These are phyloP conservation scores for Monosporascus sp. DNA, from an alignment of 2,329 filamentous ascomycete genomes.

Conservation along the genomic window DNA sequence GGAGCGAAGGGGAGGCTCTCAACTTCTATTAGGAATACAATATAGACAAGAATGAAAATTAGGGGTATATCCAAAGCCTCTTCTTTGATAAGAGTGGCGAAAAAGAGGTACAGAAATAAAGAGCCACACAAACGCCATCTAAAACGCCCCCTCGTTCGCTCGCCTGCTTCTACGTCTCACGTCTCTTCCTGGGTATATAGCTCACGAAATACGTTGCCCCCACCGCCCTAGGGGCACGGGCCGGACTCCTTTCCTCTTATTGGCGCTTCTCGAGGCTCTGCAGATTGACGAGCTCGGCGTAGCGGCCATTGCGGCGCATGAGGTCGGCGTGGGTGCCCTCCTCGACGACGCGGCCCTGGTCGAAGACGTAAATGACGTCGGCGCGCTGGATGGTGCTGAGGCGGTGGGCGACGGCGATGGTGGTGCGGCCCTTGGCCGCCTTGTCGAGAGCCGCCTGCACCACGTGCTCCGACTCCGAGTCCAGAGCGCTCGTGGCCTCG, in stretches of 20 bases:
- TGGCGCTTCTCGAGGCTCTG: slow-evolving; percentile 66
- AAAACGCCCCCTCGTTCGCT: too few species aligned
- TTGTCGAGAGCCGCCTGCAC: slow-evolving; percentile 78
- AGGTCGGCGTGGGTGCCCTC: slow-evolving; percentile 73
- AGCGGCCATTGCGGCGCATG: slow-evolving; percentile 65
- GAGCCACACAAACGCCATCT: too few species aligned
- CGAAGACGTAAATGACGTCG: slow-evolving; percentile 94
- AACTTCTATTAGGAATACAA: too few species aligned
- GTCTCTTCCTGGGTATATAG: neutral
- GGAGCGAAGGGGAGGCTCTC: too few species aligned
- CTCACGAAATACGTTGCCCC: neutral
- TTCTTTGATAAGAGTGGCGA: too few species aligned
- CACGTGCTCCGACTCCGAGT: slow-evolving; percentile 72
- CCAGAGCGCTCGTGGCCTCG: slow-evolving; percentile 74
- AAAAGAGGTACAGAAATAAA: too few species aligned
- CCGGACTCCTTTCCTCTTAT: slow-evolving; percentile 4
- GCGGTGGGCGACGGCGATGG: slow-evolving; percentile 89
- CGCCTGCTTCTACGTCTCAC: too few species aligned
- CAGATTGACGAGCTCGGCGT: slow-evolving; percentile 73
- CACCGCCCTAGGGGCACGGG: neutral
- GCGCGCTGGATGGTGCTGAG: slow-evolving; percentile 92
- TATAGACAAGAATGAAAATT: too few species aligned
- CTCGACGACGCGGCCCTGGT: slow-evolving; percentile 82
- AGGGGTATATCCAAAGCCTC: too few species aligned
- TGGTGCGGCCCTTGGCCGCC: slow-evolving; percentile 79